phyloP scores from a whole-genome alignment of 768 basidiomycete genomes.

The Mycena leptocephala region DNA sequence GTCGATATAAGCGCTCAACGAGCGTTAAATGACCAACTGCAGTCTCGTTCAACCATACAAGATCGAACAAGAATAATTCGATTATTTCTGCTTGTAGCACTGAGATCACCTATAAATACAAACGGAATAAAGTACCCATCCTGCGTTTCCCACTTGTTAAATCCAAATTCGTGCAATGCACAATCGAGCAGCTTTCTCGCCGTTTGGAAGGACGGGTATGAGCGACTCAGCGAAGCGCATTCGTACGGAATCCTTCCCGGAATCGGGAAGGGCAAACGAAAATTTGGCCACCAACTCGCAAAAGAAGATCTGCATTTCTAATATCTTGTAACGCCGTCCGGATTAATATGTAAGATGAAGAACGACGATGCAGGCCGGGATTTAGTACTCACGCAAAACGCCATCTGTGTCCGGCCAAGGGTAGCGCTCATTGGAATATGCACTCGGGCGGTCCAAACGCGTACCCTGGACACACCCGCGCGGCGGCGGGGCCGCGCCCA shows the following conservation, averaged over 20 bases:
- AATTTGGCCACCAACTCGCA: background rate
- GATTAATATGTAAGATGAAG: background rate
- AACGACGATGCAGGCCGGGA: too few relatives aligned
- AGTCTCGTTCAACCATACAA: too few relatives aligned
- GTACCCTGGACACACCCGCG: constrained; percentile 29
- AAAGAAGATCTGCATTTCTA: constrained; percentile 23
- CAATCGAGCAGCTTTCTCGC: constrained; percentile 20
- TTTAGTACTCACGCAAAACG: constrained; percentile 16
- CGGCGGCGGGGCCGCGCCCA: too few relatives aligned
- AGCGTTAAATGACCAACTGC: too few relatives aligned
- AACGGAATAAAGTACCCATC: too few relatives aligned
- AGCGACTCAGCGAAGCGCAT: background rate
- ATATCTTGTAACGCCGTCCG: background rate
- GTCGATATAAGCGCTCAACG: too few relatives aligned
- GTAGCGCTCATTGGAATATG: background rate
- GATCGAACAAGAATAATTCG: too few relatives aligned
- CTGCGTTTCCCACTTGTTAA: too few relatives aligned
- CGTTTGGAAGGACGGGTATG: background rate
- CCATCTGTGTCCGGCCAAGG: constrained; percentile 4
- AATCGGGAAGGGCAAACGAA: constrained; percentile 4
- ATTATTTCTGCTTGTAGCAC: too few relatives aligned
- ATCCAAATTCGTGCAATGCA: constrained; percentile 20
- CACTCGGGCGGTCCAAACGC: background rate
- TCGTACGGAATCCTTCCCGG: background rate
- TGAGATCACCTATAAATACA: too few relatives aligned